Evolutionary conservation across 768 basidiomycete species (phyloP), one percentile per base, ranked within the genome.

Genomic region (Trametes villosa): DNA sequence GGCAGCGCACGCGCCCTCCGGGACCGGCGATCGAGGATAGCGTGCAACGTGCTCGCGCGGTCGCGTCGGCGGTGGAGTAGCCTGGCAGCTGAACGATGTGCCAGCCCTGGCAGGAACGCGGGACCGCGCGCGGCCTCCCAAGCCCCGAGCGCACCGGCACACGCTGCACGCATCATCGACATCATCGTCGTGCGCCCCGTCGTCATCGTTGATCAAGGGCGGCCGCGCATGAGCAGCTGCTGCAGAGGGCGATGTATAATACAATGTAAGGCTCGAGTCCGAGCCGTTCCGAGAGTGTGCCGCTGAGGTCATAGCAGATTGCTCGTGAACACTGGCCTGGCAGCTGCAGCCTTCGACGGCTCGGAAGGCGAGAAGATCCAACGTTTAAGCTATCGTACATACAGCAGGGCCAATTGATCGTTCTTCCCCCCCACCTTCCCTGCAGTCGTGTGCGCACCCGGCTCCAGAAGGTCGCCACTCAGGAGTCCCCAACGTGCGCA

Each of bases 41-140:
- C 38, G 47, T 31, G 38, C 27, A 49, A 50, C 56, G 56, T 42
- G 56, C 38, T 20, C 33, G 36, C 9, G 30, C 38, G 56, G 38
- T 17, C 46, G 47, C 36, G 36, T 57, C 46, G 55, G 55, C 38
- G 56, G 56, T 57, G 56, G 56, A 57, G 56, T 22, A 22, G 20
- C n/a, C 27, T 30, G 15, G 56, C 27, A 49, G 56, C 47, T 57
- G 56, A 42, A 57, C 36, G 56, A 57, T 49, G 47, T 41, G 34
- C 55, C 55, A 36, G 20, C 29, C 12, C 4, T 38, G 22, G 9
- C 9, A 22, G 17, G 12, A 20, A n/a, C n/a, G n/a, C n/a, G 45
- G 45, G 5, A 22, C 24, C 22, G 44, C 24, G 44, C 4, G 44
- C 44, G 13, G 45, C 26, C 9, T 24, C 42, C 4, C n/a, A 20